phyloP scores from a whole-genome alignment of 495 filamentous ascomycete genomes.

The Penicillium alfredii region DNA sequence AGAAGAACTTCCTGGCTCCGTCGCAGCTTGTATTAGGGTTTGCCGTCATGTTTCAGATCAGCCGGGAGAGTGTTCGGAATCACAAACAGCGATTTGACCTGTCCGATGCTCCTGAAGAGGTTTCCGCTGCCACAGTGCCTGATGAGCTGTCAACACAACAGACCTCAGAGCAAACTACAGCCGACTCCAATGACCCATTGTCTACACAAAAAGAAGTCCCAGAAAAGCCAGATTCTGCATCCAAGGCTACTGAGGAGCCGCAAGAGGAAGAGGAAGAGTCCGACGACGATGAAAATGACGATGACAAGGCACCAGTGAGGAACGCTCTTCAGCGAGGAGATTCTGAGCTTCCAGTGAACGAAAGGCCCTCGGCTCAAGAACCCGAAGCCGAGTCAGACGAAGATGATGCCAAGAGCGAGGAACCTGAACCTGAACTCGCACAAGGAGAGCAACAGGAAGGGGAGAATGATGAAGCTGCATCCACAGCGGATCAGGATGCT shows the following conservation, averaged over 20 bases:
- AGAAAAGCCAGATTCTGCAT: background rate
- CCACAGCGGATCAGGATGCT: constrained; percentile 13
- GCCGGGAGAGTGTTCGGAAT: constrained; percentile 75
- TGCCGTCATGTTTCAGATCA: constrained; percentile 79
- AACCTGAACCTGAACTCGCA: constrained; percentile 20
- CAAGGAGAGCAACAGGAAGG: constrained; percentile 13
- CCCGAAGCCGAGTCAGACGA: constrained; percentile 26
- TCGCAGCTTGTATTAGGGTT: constrained; percentile 84
- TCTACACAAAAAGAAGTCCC: background rate
- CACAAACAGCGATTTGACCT: constrained; percentile 64
- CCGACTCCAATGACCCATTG: background rate
- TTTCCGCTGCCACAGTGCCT: background rate
- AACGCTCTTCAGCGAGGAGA: constrained; percentile 30
- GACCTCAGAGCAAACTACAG: no score
- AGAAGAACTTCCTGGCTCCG: constrained; percentile 86
- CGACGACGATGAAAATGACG: constrained; percentile 29
- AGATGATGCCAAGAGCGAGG: constrained; percentile 21
- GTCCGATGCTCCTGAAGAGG: constrained; percentile 25
- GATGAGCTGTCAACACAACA: no score
- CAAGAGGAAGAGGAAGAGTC: constrained; percentile 15
- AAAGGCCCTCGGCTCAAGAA: constrained; percentile 23
- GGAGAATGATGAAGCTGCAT: constrained; percentile 10
- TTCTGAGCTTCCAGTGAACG: constrained; percentile 23
- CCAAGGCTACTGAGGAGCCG: constrained; percentile 4
- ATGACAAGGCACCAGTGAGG: constrained; percentile 11